A percentile compares a stretch with the other conserved stretches of the same genome.
Conservation (phyloP, 1,139 yeast genomes). For the Diutina mesorugosa region DNA sequence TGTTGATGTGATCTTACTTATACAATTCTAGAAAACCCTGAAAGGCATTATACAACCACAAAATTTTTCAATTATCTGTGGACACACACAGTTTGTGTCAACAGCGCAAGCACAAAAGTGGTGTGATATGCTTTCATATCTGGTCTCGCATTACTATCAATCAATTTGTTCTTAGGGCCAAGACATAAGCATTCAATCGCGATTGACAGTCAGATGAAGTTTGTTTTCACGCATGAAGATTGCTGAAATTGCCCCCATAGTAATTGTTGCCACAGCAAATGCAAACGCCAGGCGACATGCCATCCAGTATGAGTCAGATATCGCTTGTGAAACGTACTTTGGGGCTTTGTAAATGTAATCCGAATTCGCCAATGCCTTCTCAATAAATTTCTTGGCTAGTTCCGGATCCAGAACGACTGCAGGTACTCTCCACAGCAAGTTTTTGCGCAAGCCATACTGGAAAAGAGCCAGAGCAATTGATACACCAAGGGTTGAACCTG, state of each 20-base stretch:
- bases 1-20: too few relatives aligned
- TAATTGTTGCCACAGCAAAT: conserved; percentile 27
- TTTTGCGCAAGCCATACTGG: conserved; percentile 15
- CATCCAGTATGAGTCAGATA: conserved; percentile 32
- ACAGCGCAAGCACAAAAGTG: too few relatives aligned
- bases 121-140: too few relatives aligned
- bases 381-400: conserved; percentile 30
- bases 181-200: conserved; percentile 13
- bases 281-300: conserved; percentile 43
- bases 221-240: conserved; percentile 31
- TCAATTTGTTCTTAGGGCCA: not conserved
- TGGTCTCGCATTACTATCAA: too few relatives aligned
- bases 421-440: conserved; percentile 10
- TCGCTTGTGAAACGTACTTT: conserved; percentile 26
- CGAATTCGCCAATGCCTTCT: conserved; percentile 40
- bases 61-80: too few relatives aligned
- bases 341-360: conserved; percentile 45
- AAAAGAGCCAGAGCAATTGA: conserved; percentile 57
- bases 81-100: too few relatives aligned
- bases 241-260: conserved; percentile 24
- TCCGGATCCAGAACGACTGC: conserved; percentile 12
- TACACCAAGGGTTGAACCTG: conserved; percentile 66
- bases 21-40: too few relatives aligned
- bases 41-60: too few relatives aligned
- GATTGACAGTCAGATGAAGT: conserved; percentile 23